Base-by-base conservation (phyloP, 345 rosid species). In the Brassica incana region DNA sequence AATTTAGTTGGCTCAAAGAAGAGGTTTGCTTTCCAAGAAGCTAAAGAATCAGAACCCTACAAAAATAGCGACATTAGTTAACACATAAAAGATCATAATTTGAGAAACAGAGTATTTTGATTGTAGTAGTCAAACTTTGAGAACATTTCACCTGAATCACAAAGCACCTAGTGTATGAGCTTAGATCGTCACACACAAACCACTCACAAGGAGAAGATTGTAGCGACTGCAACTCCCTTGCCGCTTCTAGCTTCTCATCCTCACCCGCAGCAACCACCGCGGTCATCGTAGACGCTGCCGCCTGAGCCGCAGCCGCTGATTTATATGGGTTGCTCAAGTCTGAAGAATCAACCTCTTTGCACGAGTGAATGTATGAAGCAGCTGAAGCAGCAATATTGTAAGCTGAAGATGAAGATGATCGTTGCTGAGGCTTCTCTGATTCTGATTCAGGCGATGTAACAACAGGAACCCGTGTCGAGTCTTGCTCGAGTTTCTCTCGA, bases 361-460 rank as follows among this genome's bases (percentile, higher is more conserved):
- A 27, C 4, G 86, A 71, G 86, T 89, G 97, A 73, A 90, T 88
- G 67, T 87, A 92, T 23, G 88, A 85, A 8, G 99, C 99, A 33
- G 97, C 97, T 5, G 99, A 92, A 82, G 95, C 99, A 71, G 99
- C 99, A 63, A 95, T 95, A 40, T 86, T 91, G 75, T 88, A 89
- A 69, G 93, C 97, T 64, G 88, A 85, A 35, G 82, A 64, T 7
- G 80, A 72, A 36, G 61, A 25, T 32, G 83, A 75, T 36, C 72
- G 71, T 36, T 70, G 82, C n/a, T 84, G 80, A 59, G 68, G 73
- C 71, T 77, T 87, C 76, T 76, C 77, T 59, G 83, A 82, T 18
- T 77, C 58, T 2, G 72, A 69, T 69, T 64, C 78, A 2, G 15
- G 14, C 6, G 81, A 54, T 18, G 67, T 45, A 40, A 29, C 6